phyloP scores from a whole-genome alignment of 2,329 filamentous ascomycete genomes.

The Emmonsiellopsis sp. region DNA sequence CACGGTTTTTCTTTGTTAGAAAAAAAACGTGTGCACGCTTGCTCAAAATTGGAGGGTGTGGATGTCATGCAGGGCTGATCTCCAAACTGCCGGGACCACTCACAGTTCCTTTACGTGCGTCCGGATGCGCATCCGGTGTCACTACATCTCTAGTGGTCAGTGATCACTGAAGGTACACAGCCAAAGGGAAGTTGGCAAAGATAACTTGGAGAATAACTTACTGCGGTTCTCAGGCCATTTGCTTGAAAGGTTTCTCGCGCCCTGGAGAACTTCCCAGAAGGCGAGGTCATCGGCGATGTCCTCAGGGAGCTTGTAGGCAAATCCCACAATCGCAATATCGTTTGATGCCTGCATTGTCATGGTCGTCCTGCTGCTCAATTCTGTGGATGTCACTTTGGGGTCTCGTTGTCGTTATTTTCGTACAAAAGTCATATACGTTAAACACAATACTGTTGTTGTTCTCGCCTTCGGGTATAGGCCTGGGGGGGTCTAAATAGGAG shows the following conservation, averaged over 20 bases:
- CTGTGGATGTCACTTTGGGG: background rate
- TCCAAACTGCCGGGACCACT: background rate
- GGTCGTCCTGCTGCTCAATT: background rate
- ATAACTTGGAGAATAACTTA: background rate
- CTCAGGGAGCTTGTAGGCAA: conserved; percentile 1
- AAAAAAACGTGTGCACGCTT: background rate
- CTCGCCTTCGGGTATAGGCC: too few species aligned
- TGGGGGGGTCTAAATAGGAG: too few species aligned
- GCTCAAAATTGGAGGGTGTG: background rate
- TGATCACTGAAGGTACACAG: background rate
- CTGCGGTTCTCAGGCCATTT: background rate
- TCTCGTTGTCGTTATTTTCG: background rate
- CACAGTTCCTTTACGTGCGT: background rate
- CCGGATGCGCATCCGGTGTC: background rate
- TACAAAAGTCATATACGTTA: too few species aligned
- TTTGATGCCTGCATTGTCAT: background rate
- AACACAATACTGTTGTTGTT: background rate
- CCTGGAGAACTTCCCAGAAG: conserved; percentile 1
- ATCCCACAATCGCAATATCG: conserved; percentile 1
- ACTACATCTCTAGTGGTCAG: background rate
- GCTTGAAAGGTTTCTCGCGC: background rate
- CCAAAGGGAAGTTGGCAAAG: background rate
- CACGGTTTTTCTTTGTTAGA: background rate
- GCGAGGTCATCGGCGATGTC: background rate
- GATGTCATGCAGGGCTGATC: background rate